phyloP scores from a whole-genome alignment of 2,329 filamentous ascomycete genomes.

The Passalora sequoiae region DNA sequence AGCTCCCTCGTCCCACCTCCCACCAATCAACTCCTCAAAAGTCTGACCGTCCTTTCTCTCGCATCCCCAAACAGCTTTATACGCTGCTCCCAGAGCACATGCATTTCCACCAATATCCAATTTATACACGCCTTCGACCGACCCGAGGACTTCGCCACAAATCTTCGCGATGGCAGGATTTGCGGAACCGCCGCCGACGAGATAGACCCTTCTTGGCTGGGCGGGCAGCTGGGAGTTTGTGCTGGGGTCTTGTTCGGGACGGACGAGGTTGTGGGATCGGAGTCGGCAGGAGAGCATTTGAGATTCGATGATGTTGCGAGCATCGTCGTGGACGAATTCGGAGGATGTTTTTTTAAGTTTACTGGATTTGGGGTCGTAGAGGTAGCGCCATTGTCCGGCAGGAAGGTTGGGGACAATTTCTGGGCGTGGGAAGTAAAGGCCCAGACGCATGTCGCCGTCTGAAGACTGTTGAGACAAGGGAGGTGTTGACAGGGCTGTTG shows the following conservation, averaged over 20 bases:
- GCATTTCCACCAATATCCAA: constrained; percentile 93
- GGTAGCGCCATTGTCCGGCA: constrained; percentile 82
- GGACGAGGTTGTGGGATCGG: constrained; percentile 71
- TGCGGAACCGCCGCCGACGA: constrained; percentile 85
- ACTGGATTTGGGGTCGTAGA: constrained; percentile 48
- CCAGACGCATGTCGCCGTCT: constrained; percentile 64
- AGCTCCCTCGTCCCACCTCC: constrained; percentile 77
- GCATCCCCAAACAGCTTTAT: constrained; percentile 91
- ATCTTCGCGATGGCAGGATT: constrained; percentile 85
- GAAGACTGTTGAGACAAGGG: constrained; percentile 59
- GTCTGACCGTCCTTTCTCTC: constrained; percentile 57
- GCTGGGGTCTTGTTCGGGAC: constrained; percentile 32
- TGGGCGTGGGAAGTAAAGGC: constrained; percentile 89
- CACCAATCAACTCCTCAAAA: constrained; percentile 82
- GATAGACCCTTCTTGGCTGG: constrained; percentile 84
- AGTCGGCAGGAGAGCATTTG: constrained; percentile 88
- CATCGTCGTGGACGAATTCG: constrained; percentile 58
- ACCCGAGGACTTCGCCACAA: constrained; percentile 82
- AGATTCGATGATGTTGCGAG: constrained; percentile 85
- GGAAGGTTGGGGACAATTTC: constrained; percentile 92
- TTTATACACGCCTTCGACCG: constrained; percentile 82
- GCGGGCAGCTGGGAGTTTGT: constrained; percentile 59
- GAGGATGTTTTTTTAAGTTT: constrained; percentile 36
- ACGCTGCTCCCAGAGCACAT: constrained; percentile 87
- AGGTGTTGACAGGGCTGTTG: constrained; percentile 60